Base-by-base conservation (phyloP, 768 basidiomycete species). In the Amanita brunnescens region DNA sequence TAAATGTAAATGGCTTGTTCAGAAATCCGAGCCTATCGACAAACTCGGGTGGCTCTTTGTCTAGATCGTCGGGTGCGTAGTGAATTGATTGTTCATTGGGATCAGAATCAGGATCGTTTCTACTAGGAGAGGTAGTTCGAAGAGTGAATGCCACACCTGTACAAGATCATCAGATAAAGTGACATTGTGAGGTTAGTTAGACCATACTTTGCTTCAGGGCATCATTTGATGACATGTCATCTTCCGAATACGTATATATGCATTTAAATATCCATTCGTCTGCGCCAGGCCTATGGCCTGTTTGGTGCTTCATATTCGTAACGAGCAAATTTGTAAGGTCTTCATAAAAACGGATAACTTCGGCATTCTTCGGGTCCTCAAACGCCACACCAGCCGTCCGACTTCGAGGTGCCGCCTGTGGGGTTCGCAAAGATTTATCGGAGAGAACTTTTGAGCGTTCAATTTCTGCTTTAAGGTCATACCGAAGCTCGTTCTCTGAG, bases 311-410 rank as follows among this genome's bases (percentile, higher is more conserved):
- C 62, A 89, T 74, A 30, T 72, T 77, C 2, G 78, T 71, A 20
- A 94, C 75, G 34, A 89, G 72, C 20, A 94, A 68, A 58, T 91
- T 89, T 1, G 89, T 91, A 56, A 91, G 65, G 59, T 93, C 90
- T 64, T 93, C 90, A 62, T 95, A 95, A 54, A 94, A 78, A 46
- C 73, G 73, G 58, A 91, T 74, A 38, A 84, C 75, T 59, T 75
- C 70, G 2, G 70, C 67, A 56, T 79, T 75, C 61, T 82, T 82
- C 5, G 79, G 78, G 55, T 84, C 80, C 20, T 79, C 73, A 40
- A 64, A 50, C 18, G 70, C 67, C 14, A 71, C 58, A 23, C 54
- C 57, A 52, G 69, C 68, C 24, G 63, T 61, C 12, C 72, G 69
- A 46, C 67, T 55, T 45, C 69, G 68, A 18, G 59, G 46, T 18